Base-by-base conservation (phyloP, 345 rosid species). In the Salix viminalis region DNA sequence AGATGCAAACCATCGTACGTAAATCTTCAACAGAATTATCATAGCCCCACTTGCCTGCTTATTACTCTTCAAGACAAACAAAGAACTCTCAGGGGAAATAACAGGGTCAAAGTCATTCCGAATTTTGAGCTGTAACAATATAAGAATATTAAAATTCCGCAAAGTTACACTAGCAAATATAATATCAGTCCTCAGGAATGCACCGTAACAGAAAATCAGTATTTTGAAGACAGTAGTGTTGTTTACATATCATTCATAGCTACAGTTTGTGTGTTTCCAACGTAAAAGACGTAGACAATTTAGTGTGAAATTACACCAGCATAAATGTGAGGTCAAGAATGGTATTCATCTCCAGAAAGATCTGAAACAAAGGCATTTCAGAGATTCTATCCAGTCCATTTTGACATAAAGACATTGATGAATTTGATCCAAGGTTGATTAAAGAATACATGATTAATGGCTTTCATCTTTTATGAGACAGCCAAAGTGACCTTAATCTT, bases 31-130 rank as follows among this genome's bases (percentile, higher is more conserved):
- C 18, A 76, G 73, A 81, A 72, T 42, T 32, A 72, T 34, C 26
- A 75, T 15, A 39, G 42, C 28, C 42, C 42, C 75, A 26, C 90
- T 83, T 91, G 92, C 99, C 81, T 90, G 95, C 80, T 92, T 94
- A 84, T 91, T 87, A 82, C 98, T 92, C 93, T 96, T 96, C 83
- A 96, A 84, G 76, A 96, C 92, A 80, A 96, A 96, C 86, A 94
- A 84, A 71, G 99, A 96, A 84, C 99, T 96, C 91, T 96, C 97
- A 1, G 99, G 99, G 64, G 99, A 96, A 79, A 96, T 97, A 73
- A 94, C 98, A 21, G 99, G 99, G 82, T 96, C 99, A 87, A 96
- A 96, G 90, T 96, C 99, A 85, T 94, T 96, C 80, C 98, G 91
- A 83, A 96, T 96, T 91, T 94, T 96, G 68, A 96, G 92, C 99